Conservation (phyloP, 768 basidiomycete genomes). For the Zangia roseola region DNA sequence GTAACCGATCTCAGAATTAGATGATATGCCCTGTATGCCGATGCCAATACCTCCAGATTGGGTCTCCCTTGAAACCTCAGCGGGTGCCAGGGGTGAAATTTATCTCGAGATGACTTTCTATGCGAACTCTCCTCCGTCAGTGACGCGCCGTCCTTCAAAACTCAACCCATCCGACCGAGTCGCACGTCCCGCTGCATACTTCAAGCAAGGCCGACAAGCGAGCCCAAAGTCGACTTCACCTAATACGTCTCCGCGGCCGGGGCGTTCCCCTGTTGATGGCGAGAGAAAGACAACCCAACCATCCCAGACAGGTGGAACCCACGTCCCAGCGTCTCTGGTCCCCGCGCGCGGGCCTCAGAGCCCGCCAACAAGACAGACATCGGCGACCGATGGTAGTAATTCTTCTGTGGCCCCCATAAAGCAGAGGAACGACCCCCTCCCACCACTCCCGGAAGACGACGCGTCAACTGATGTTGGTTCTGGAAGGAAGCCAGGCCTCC, state of each 20-base stretch:
- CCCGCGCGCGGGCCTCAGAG: slow-evolving; percentile 15
- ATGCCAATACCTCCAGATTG: slow-evolving; percentile 58
- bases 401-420: slow-evolving; percentile 3
- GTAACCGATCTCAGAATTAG: slow-evolving; percentile 24
- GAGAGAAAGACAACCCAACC: slow-evolving; percentile 13
- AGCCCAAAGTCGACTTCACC: slow-evolving; percentile 11
- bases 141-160: slow-evolving; percentile 54
- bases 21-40: not conserved
- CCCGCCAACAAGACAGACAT: slow-evolving; percentile 8
- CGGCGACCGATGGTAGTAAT: slow-evolving; percentile 9
- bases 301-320: not conserved
- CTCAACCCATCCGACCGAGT: slow-evolving; percentile 50
- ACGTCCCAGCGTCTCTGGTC: slow-evolving; percentile 24
- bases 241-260: slow-evolving; percentile 13
- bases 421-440: slow-evolving; percentile 35
- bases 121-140: slow-evolving; percentile 60
- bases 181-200: slow-evolving; percentile 37
- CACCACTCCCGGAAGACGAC: slow-evolving; percentile 38
- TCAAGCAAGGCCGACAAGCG: slow-evolving; percentile 21
- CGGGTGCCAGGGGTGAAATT: slow-evolving; percentile 74
- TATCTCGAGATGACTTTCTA: slow-evolving; percentile 95
- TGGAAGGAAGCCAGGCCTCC: slow-evolving; percentile 27
- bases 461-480: slow-evolving; percentile 21
- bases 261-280: slow-evolving; percentile 4
- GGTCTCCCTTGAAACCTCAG: slow-evolving; percentile 58